Evolutionary conservation across 192 early-diverging fungal species (phyloP).

Genomic region (Phlyctochytrium bullatum): DNA sequence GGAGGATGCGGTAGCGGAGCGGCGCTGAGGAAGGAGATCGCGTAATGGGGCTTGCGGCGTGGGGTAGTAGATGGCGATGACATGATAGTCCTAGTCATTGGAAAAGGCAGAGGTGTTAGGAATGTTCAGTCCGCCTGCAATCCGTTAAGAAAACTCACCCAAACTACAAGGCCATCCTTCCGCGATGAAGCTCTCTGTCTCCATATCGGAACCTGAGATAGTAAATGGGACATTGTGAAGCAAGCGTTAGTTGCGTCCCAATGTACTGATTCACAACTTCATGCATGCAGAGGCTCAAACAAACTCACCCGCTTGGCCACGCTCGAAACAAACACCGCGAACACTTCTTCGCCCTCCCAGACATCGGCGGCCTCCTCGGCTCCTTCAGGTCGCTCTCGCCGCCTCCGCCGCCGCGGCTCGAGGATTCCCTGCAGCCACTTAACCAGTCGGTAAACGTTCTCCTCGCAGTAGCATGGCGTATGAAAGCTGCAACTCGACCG

Average conservation of each 20-base stretch:
- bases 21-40: too few relatives aligned
- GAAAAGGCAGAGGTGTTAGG: too few relatives aligned
- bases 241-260: too few relatives aligned
- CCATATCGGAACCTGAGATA: not conserved
- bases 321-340: not conserved
- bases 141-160: not conserved
- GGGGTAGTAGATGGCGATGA: not conserved
- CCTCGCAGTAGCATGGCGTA: not conserved
- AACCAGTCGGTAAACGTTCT: not conserved
- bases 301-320: not conserved
- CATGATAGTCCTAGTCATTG: slow-evolving; percentile 1
- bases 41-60: too few relatives aligned
- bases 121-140: not conserved
- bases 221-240: too few relatives aligned
- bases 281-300: not conserved
- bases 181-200: not conserved
- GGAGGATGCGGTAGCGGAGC: too few relatives aligned
- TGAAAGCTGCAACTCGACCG: not conserved
- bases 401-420: too few relatives aligned
- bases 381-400: too few relatives aligned
- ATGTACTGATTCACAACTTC: too few relatives aligned
- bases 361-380: too few relatives aligned
- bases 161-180: not conserved
- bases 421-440: too few relatives aligned
- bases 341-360: not conserved